These are phyloP conservation scores for Wallacemonas collosoma DNA, from an alignment of 208 protist species.

Conservation along the genomic window DNA sequence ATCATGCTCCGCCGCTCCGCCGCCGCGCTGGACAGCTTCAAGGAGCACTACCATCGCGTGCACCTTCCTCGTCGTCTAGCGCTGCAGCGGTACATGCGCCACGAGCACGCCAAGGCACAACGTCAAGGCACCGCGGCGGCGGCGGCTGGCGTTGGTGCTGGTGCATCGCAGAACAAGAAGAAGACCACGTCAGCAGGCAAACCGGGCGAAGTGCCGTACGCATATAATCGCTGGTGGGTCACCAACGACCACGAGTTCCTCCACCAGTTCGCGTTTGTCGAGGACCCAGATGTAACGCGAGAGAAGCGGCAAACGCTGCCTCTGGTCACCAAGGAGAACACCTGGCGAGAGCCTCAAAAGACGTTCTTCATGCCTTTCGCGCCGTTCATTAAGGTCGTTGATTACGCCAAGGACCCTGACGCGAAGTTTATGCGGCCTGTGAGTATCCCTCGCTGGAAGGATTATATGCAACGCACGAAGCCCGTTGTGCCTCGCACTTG, in stretches of 20 bases:
- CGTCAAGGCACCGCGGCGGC: conserved; percentile 23
- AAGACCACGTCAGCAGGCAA: background rate
- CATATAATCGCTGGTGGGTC: conserved; percentile 92
- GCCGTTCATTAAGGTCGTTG: conserved; percentile 82
- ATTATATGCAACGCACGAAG: conserved; percentile 92
- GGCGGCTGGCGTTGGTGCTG: background rate
- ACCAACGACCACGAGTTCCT: conserved; percentile 91
- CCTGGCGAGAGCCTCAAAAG: conserved; percentile 84
- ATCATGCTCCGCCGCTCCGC: conserved; percentile 62
- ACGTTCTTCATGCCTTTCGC: conserved; percentile 90
- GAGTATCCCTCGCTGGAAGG: conserved; percentile 90
- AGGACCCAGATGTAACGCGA: conserved; percentile 80
- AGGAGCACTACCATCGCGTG: conserved; percentile 91
- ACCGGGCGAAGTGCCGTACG: conserved; percentile 66
- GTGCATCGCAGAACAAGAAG: background rate
- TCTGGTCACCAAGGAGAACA: conserved; percentile 77
- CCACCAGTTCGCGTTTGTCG: conserved; percentile 85
- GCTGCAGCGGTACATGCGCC: conserved; percentile 69
- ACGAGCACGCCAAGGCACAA: conserved; percentile 43
- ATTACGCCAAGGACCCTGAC: conserved; percentile 90
- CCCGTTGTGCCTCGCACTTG: conserved; percentile 86
- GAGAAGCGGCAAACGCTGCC: conserved; percentile 68
- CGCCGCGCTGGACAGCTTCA: conserved; percentile 75
- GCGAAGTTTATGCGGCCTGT: conserved; percentile 85
- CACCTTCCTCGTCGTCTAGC: conserved; percentile 79